Evolutionary conservation across 345 rosid genomes (phyloP).

Genomic region (Gossypium turneri): DNA sequence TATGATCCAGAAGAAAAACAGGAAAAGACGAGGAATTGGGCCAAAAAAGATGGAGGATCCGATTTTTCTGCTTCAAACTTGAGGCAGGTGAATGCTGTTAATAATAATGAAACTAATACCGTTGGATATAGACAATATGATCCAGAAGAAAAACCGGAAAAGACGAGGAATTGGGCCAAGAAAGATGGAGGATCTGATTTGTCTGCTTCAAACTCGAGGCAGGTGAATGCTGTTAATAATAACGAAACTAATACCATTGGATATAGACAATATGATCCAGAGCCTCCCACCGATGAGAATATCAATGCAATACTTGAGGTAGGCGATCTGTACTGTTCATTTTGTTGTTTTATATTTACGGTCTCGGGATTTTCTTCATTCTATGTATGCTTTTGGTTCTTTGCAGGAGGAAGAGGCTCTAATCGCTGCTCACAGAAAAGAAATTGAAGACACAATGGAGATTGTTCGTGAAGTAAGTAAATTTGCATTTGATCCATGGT

Average conservation of each 20-base stretch:
- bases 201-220: conserved; percentile 40
- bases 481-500: neutral
- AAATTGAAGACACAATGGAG: conserved; percentile 98
- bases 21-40: conserved; percentile 53
- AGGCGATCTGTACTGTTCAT: conserved; percentile 18
- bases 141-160: conserved; percentile 67
- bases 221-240: conserved; percentile 34
- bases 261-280: conserved; percentile 45
- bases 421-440: conserved; percentile 90
- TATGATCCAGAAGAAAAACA: conserved; percentile 51
- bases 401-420: conserved; percentile 91
- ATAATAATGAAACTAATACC: conserved; percentile 35
- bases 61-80: conserved; percentile 40
- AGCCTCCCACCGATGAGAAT: conserved; percentile 56
- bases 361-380: conserved; percentile 6
- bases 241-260: conserved; percentile 38
- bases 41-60: conserved; percentile 22
- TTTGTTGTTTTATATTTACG: neutral
- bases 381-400: conserved; percentile 8
- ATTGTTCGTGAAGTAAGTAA: conserved; percentile 88
- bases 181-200: conserved; percentile 53
- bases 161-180: conserved; percentile 45
- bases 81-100: conserved; percentile 42
- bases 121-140: conserved; percentile 32
- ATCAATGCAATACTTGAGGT: conserved; percentile 88